Evolutionary conservation across 2,329 filamentous ascomycete genomes (phyloP).

Genomic region (Pseudofabraea citricarpa): DNA sequence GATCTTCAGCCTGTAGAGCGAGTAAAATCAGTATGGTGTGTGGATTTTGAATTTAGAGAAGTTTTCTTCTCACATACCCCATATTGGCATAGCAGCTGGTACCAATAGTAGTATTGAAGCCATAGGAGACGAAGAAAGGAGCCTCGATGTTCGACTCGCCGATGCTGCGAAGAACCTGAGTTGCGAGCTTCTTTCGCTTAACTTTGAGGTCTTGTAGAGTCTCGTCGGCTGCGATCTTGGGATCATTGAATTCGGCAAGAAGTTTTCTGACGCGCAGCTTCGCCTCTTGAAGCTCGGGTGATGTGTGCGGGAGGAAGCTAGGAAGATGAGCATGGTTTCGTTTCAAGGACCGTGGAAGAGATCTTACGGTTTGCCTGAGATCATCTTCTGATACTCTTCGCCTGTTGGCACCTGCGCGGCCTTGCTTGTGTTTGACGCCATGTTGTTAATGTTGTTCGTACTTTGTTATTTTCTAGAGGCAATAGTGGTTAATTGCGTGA

Average conservation of each 20-base stretch:
- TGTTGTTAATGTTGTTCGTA: no score
- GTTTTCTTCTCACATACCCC: conserved; percentile 9
- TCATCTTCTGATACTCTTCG: conserved; percentile 19
- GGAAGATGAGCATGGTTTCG: conserved; percentile 2
- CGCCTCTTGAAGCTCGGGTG: conserved; percentile 6
- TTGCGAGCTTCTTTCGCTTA: conserved; percentile 11
- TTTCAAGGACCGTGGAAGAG: background rate
- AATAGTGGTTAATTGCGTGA: no score
- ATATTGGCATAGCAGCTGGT: conserved; percentile 16
- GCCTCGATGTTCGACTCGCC: conserved; percentile 16
- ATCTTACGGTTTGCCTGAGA: conserved; percentile 18
- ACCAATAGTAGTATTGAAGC: conserved; percentile 19
- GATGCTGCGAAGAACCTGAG: conserved; percentile 12
- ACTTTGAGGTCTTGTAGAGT: conserved; percentile 14
- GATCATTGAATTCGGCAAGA: conserved; percentile 16
- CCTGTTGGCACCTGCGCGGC: conserved; percentile 8
- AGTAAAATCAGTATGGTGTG: background rate
- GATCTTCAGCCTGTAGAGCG: conserved; percentile 15
- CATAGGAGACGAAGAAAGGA: conserved; percentile 17
- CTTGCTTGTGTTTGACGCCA: no score
- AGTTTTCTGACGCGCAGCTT: conserved; percentile 9
- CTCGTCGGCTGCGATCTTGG: conserved; percentile 8
- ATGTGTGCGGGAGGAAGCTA: conserved; percentile 2
- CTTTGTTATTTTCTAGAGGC: no score
- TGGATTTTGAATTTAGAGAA: background rate